A percentile compares a stretch with the other conserved stretches of the same genome.
These are phyloP conservation scores for Reticulascus tulasneorum DNA, from an alignment of 2,329 filamentous ascomycete species.

Conservation along the genomic window DNA sequence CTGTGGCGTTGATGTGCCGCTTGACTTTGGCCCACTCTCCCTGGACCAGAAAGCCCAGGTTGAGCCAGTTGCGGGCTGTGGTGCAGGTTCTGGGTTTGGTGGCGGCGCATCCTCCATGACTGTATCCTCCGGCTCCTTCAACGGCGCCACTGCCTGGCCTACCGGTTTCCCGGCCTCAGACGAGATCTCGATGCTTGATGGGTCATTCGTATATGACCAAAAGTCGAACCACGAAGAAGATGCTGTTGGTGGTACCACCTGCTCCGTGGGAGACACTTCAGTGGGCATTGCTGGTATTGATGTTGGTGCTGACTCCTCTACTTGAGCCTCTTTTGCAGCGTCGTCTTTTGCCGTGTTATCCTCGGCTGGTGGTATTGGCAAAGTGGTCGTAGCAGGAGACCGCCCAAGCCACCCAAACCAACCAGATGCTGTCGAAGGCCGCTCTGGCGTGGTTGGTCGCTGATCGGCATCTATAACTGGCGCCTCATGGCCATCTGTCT, in stretches of 20 bases:
- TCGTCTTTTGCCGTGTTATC: slow-evolving; percentile 10
- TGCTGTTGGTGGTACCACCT: slow-evolving; percentile 16
- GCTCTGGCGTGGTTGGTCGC: slow-evolving; percentile 5
- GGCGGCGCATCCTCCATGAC: slow-evolving; percentile 38
- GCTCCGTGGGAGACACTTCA: slow-evolving; percentile 12
- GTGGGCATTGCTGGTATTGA: slow-evolving; percentile 1
- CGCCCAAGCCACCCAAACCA: slow-evolving; percentile 53
- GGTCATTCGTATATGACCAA: slow-evolving; percentile 23
- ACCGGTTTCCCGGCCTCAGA: slow-evolving; percentile 7
- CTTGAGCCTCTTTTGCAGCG: slow-evolving; percentile 10
- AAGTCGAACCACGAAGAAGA: slow-evolving; percentile 37
- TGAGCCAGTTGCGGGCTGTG: slow-evolving; percentile 51
- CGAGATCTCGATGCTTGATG: slow-evolving; percentile 7
- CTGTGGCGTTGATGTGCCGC: slow-evolving; percentile 20
- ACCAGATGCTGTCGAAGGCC: slow-evolving; percentile 31
- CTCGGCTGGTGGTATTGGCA: slow-evolving; percentile 2
- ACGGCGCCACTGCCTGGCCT: slow-evolving; percentile 9
- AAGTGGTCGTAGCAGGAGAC: slow-evolving; percentile 17
- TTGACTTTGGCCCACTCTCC: slow-evolving; percentile 39
- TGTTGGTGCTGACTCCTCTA: not conserved
- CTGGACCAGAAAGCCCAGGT: slow-evolving; percentile 82
- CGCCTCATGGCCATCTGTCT: slow-evolving; percentile 23
- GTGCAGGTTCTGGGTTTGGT: slow-evolving; percentile 19
- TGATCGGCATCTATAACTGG: slow-evolving; percentile 4
- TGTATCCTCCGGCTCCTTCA: slow-evolving; percentile 35